These are phyloP conservation scores for Elsinoe arachidis DNA, from an alignment of 2,329 filamentous ascomycete genomes.

Conservation along the genomic window DNA sequence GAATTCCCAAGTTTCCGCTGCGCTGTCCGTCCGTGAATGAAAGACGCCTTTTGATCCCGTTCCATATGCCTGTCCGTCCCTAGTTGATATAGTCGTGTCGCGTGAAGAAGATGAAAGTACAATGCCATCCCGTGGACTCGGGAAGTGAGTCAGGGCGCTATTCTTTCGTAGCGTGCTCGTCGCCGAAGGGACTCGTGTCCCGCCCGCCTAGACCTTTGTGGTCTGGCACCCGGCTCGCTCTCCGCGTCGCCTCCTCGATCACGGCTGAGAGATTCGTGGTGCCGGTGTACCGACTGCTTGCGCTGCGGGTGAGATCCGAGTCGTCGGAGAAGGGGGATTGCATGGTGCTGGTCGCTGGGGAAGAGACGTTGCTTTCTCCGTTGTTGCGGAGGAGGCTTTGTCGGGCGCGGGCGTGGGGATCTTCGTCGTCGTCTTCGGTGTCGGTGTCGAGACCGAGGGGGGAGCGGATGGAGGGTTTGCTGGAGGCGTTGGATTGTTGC, in stretches of 20 bases:
- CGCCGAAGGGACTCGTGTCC: constrained; percentile 28
- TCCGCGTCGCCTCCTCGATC: constrained; percentile 37
- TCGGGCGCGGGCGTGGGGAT: constrained; percentile 25
- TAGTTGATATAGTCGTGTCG: neutral
- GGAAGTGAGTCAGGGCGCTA: no score
- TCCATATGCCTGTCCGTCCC: neutral
- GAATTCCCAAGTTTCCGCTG: no score
- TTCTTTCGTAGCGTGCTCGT: constrained; percentile 19
- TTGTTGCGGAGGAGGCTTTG: constrained; percentile 21
- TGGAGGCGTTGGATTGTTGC: constrained; percentile 20
- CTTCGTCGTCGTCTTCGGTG: constrained; percentile 24
- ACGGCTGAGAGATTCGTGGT: constrained; percentile 31
- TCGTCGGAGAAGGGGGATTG: constrained; percentile 18
- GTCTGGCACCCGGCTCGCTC: constrained; percentile 29
- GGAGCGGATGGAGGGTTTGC: constrained; percentile 21
- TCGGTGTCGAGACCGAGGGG: constrained; percentile 22
- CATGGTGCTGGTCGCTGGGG: constrained; percentile 6
- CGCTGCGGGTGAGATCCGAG: constrained; percentile 6
- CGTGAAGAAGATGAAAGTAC: neutral
- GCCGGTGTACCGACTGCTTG: constrained; percentile 6
- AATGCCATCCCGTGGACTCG: no score
- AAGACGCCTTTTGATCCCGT: no score
- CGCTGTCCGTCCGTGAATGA: no score
- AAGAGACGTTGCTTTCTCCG: constrained; percentile 21
- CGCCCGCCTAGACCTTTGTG: constrained; percentile 21